A percentile compares a stretch with the other conserved stretches of the same genome.
Evolutionary conservation across 108 stramenopile species (phyloP).

Genomic region (Cyclotella distinguenda): DNA sequence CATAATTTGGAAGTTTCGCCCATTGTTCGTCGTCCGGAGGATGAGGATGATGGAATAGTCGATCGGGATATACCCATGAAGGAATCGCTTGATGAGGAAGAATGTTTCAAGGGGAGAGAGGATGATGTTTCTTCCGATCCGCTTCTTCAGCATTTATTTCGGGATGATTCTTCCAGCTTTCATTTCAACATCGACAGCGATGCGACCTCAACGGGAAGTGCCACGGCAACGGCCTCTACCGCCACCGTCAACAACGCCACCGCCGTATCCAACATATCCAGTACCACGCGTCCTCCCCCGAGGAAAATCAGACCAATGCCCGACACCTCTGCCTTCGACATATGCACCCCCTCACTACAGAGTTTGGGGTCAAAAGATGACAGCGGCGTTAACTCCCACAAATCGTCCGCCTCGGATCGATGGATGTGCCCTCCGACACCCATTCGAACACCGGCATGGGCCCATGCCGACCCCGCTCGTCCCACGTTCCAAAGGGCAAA

Average conservation of each 20-base stretch:
- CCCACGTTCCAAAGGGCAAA: slow-evolving; percentile 47
- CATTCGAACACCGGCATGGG: slow-evolving; percentile 76
- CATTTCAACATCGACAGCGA: not conserved
- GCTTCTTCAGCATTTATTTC: slow-evolving; percentile 11
- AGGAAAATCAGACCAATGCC: slow-evolving; percentile 73
- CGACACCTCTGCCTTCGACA: slow-evolving; percentile 77
- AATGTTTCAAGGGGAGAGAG: slow-evolving; percentile 11
- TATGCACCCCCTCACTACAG: slow-evolving; percentile 37
- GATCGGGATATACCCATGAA: slow-evolving; percentile 14
- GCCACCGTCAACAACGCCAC: slow-evolving; percentile 33
- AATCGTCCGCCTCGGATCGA: slow-evolving; percentile 34
- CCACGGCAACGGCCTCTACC: slow-evolving; percentile 19
- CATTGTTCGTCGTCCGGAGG: slow-evolving; percentile 33
- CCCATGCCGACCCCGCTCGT: slow-evolving; percentile 42
- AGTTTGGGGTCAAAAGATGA: slow-evolving; percentile 42
- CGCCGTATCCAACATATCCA: slow-evolving; percentile 10
- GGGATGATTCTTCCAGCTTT: slow-evolving; percentile 1
- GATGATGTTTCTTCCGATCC: not conserved
- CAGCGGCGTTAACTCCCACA: slow-evolving; percentile 47
- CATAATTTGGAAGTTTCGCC: slow-evolving; percentile 38
- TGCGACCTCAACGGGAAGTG: slow-evolving; percentile 24
- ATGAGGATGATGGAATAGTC: slow-evolving; percentile 24
- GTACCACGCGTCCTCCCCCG: slow-evolving; percentile 28
- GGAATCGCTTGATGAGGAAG: slow-evolving; percentile 16
- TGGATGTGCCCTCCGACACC: slow-evolving; percentile 77